Base-by-base conservation (phyloP, 2,329 filamentous ascomycete species). In the Botrytis deweyae region DNA sequence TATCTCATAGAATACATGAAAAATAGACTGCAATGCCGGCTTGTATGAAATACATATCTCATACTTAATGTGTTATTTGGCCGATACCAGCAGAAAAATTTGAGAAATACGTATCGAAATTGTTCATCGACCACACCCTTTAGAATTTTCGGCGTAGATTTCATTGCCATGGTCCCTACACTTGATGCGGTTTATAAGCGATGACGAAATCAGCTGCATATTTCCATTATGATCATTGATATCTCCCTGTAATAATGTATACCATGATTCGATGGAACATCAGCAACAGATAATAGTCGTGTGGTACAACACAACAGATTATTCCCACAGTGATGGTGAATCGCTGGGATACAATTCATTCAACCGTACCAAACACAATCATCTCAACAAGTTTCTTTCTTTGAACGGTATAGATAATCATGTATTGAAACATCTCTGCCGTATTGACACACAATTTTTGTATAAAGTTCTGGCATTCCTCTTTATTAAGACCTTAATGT, bases 381-480 rank as follows among this genome's bases (percentile, higher is more conserved):
- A 40, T 8, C 36, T 40, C 22, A n/a, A 6, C n/a, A 7, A 8
- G 14, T 58, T 29, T 18, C 22, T n/a, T n/a, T 18, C 12, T 40
- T 62, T 40, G 12, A 40, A 62, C 14, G 22, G 5, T n/a, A 40
- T 2, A 18, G n/a, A 22, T 10, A 18, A n/a, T 9, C 5, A n/a
- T 25, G 20, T 5, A 29, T 58, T 18, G 4, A 16, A 63, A 40
- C 7, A 12, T 18, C 22, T 40, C 9, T 63, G 38, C 36, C 25
- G 59, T 40, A 25, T n/a, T n/a, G 2, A n/a, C 0, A 25, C 33
- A 6, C 22, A 1, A 4, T 2, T n/a, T 22, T 7, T 25, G 5
- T 62, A 62, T 40, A 38, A 38, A 25, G 1, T 8, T 62, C 22
- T n/a, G 10, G 10, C 8, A n/a, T 62, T 1, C 2, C 22, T 40